Evolutionary conservation across 352 stramenopile species (phyloP), one percentile per base, ranked within the genome.

Genomic region (Phytophthora chlamydospora): DNA sequence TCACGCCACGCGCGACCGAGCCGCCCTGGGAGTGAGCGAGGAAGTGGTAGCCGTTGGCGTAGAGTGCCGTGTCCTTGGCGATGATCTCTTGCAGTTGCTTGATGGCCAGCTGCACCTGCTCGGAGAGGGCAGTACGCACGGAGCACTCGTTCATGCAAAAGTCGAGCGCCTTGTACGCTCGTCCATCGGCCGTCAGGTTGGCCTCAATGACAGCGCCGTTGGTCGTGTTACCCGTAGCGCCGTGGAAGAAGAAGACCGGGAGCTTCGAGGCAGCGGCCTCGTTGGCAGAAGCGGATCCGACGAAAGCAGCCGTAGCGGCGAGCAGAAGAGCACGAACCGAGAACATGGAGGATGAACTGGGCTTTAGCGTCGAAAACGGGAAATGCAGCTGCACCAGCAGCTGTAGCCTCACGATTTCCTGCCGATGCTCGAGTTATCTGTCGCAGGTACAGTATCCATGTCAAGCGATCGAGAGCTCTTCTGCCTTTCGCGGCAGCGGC

Each of bases 181-280:
- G 71, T 13, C 60, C 50, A 8, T 83, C 64, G 9, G 67, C 70
- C 12, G 59, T 73, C 24, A 88, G 57, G 45, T 78, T 81, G 16
- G 61, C 44, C 47, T 72, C 50, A 16, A 85, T 68, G 36, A 63
- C 34, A 16, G 51, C 21, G 0, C 62, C 78, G 36, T 73, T 68
- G 19, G 54, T 66, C 9, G 55, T 51, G 48, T 79, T 76, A 9
- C 59, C 54, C 5, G 62, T 76, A 6, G 69, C 64, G 9, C 78
- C 78, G 57, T 85, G 78, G 54, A 88, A 85, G 51, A 83, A 88
- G 55, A 85, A 67, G 1, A 85, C 70, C 1, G 78, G 78, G 13
- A 88, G 65, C 33, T 62, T 67, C 21, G 21, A 24, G 35, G 42
- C 32, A 27, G 58, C 50, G 7, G 58, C 57, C 1, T 64, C 58